Conservation (phyloP, 2,329 filamentous ascomycete species). For the Colletotrichum kahawae region DNA sequence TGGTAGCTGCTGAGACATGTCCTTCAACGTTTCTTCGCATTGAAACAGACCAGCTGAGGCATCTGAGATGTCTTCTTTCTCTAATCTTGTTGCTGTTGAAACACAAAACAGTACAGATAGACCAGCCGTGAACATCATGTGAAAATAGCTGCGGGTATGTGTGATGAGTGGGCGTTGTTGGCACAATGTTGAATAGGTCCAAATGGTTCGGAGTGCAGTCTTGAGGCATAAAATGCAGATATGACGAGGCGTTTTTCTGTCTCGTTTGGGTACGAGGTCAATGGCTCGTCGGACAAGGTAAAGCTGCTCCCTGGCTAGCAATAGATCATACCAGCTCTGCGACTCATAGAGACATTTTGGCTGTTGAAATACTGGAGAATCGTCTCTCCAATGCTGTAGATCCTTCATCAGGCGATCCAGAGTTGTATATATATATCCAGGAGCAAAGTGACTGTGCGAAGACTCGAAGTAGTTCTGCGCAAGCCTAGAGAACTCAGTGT, state of each 20-base stretch:
- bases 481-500: conserved; percentile 31
- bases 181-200: conserved; percentile 41
- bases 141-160: conserved; percentile 52
- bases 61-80: neutral
- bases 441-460: conserved; percentile 3
- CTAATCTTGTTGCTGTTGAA: conserved; percentile 9
- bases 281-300: conserved; percentile 45
- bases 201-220: conserved; percentile 40
- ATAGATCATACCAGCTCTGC: conserved; percentile 48
- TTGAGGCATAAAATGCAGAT: conserved; percentile 37
- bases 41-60: conserved; percentile 8
- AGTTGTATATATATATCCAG: conserved; percentile 28
- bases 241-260: conserved; percentile 35
- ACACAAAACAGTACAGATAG: conserved; percentile 39
- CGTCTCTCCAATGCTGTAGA: conserved; percentile 38
- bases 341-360: conserved; percentile 46
- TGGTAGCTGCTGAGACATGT: conserved; percentile 30
- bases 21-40: conserved; percentile 27
- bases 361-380: conserved; percentile 33
- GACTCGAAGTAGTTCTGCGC: neutral
- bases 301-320: conserved; percentile 44
- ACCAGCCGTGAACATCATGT: conserved; percentile 50
- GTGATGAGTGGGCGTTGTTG: conserved; percentile 38
- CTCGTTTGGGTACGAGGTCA: conserved; percentile 38
- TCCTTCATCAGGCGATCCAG: conserved; percentile 36